Evolutionary conservation across 164 flowering plant genomes (phyloP).

Genomic region (Stephania cephalantha): DNA sequence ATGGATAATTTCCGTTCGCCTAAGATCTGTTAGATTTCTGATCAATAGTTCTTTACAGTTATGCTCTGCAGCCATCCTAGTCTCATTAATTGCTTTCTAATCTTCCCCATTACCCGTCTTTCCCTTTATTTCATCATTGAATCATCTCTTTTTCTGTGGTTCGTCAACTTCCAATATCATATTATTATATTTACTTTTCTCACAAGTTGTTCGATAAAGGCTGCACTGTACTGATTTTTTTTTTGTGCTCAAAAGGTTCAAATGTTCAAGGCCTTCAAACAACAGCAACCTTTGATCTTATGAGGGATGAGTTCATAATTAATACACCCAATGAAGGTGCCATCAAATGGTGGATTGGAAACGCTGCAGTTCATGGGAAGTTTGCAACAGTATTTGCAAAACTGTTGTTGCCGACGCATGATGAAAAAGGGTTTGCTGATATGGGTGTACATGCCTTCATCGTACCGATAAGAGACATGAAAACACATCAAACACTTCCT

Average conservation of each 20-base stretch:
- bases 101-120: background rate
- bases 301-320: constrained; percentile 77
- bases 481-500: constrained; percentile 65
- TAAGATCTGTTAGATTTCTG: background rate
- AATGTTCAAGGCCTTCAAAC: constrained; percentile 97
- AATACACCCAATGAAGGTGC: constrained; percentile 95
- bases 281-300: constrained; percentile 66
- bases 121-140: background rate
- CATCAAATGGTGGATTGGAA: constrained; percentile 99
- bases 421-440: constrained; percentile 51
- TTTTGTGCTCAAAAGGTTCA: constrained; percentile 55
- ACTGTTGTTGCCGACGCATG: constrained; percentile 69
- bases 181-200: background rate
- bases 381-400: constrained; percentile 94
- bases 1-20: background rate
- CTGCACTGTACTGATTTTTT: constrained; percentile 7
- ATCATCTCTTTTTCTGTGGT: background rate
- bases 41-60: background rate
- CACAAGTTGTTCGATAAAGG: background rate
- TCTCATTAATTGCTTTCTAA: background rate
- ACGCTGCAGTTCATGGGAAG: constrained; percentile 95
- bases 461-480: constrained; percentile 86
- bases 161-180: background rate
- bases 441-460: constrained; percentile 99
- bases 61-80: background rate